Conservation (phyloP, 192 early-diverging fungal genomes). For the Entomortierella chlamydospora region DNA sequence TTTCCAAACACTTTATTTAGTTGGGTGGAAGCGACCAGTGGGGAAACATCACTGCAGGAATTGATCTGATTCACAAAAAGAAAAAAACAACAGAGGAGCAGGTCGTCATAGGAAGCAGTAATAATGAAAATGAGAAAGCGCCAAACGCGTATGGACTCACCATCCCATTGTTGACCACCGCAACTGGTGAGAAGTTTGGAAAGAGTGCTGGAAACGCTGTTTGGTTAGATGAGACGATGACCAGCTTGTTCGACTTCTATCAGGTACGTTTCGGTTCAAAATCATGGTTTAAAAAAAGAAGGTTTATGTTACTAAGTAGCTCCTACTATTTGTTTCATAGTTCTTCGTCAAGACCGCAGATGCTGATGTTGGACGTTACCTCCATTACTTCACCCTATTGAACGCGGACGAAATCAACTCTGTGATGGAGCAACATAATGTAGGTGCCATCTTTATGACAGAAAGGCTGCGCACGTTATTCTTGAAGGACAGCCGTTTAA, state of each 20-base stretch:
- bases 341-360: constrained; percentile 91
- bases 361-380: constrained; percentile 77
- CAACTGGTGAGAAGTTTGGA: constrained; percentile 96
- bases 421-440: constrained; percentile 74
- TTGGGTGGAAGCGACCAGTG: constrained; percentile 97
- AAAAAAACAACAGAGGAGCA: constrained; percentile 35
- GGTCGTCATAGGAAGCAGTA: constrained; percentile 21
- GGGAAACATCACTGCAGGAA: constrained; percentile 96
- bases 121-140: not conserved
- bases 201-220: constrained; percentile 97
- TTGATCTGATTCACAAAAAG: constrained; percentile 88
- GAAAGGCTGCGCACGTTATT: not conserved
- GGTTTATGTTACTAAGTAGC: not conserved
- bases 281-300: too few relatives aligned
- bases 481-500: too few relatives aligned
- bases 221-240: constrained; percentile 87
- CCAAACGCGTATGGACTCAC: constrained; percentile 83
- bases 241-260: constrained; percentile 91
- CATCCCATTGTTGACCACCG: constrained; percentile 86
- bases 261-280: constrained; percentile 71
- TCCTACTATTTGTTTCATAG: constrained; percentile 40
- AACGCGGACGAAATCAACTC: constrained; percentile 67
- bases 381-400: constrained; percentile 88
- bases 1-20: constrained; percentile 42
- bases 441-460: constrained; percentile 28